Base-by-base conservation (phyloP, 2,329 filamentous ascomycete genomes). In the Colletotrichum cordylinicola region DNA sequence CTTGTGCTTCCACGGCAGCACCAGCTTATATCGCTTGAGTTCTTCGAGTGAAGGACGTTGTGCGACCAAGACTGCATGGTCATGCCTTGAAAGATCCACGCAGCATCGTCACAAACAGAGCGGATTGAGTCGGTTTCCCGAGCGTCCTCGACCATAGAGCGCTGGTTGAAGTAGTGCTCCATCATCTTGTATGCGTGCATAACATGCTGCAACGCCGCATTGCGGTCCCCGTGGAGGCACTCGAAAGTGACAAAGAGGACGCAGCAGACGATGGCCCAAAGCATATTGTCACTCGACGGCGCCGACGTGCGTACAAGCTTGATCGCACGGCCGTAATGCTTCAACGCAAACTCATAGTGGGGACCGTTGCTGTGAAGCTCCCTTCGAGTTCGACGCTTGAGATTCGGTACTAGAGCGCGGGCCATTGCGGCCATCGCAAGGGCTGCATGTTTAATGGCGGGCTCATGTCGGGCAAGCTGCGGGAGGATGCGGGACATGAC, bases 191-290 rank as follows among this genome's bases (percentile, higher is more conserved):
- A 74, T 55, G 85, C 85, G 52, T 86, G 83, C 1, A 80, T 83
- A 29, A 86, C 79, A 67, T 86, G 85, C 67, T 85, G 85, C 15
- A 86, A 80, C 6, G 85, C 84, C 1, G 83, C 84, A 2, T 84
- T 80, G 75, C 83, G 82, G n/a, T 86, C 86, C 2, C 85, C 84
- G 3, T 85, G 79, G 75, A 85, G 84, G 4, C 84, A 79, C 65
- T 86, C 85, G 64, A 86, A 86, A 72, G 85, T 86, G 55, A 86
- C 84, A 65, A 86, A 86, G 0, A 86, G 78, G 4, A 86, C 79
- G 1, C 84, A 86, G 3, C 84, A 84, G 13, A 86, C 72, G 67
- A 86, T 78, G 1, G 85, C 85, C 9, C 84, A 86, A 12, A 84
- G 80, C 21, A 86, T 75, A 2, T 83, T 83, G 13, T 85, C 83